Evolutionary conservation across 2,329 filamentous ascomycete genomes (phyloP).

Genomic region (Cryphonectria carpinicola): DNA sequence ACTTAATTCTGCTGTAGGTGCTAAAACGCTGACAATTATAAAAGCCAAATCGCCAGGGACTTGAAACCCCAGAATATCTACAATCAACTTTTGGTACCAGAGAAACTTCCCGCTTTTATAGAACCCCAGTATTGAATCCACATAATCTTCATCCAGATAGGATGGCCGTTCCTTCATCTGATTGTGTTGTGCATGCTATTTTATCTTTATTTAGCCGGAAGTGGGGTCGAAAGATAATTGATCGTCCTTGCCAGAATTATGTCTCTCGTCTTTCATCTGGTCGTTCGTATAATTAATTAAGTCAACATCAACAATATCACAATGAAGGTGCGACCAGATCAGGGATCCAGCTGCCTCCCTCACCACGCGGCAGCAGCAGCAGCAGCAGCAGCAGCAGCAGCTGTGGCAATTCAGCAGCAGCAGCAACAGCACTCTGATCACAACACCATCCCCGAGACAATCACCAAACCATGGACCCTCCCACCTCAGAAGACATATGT

Average conservation of each 20-base stretch:
- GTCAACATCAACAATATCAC: neutral
- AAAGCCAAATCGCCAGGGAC: too few species aligned
- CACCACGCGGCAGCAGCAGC: neutral
- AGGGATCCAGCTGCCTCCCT: neutral
- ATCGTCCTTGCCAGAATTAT: neutral
- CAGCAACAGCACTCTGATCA: too few species aligned
- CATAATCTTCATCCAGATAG: too few species aligned
- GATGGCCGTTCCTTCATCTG: neutral
- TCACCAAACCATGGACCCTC: constrained; percentile 43
- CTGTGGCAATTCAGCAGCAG: neutral
- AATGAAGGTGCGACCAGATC: neutral
- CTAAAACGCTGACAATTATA: too few species aligned
- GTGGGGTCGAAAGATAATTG: neutral
- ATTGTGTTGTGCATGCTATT: neutral
- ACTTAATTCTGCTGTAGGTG: too few species aligned
- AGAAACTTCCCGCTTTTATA: too few species aligned
- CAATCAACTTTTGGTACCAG: too few species aligned
- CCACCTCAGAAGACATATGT: constrained; percentile 39
- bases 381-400: neutral
- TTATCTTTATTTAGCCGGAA: neutral
- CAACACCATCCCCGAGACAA: constrained; percentile 21
- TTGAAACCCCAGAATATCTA: too few species aligned
- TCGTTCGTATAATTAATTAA: too few species aligned
- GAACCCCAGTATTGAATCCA: too few species aligned
- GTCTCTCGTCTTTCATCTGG: neutral